Percentiles rank a stretch among this genome's conserved stretches.
Evolutionary conservation across 257 asterid genomes (phyloP).

Genomic region (Solanum megistacrolobum): DNA sequence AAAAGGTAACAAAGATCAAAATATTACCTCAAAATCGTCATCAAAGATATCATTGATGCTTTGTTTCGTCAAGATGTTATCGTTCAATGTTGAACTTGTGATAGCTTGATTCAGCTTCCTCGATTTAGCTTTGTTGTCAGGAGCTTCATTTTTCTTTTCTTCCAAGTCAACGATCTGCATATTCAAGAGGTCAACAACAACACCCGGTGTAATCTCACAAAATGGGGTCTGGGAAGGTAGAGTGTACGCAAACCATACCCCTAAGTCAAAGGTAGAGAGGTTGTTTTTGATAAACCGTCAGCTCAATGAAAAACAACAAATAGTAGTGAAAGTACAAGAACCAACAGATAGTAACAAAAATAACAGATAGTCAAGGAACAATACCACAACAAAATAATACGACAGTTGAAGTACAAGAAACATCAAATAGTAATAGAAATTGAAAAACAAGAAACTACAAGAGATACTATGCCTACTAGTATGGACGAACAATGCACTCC

Average conservation of each 20-base stretch:
- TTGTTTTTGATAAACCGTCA: background rate
- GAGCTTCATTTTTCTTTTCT: constrained; percentile 32
- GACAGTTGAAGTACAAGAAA: background rate
- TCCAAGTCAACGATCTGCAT: constrained; percentile 52
- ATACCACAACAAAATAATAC: background rate
- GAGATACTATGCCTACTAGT: background rate
- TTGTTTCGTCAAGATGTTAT: constrained; percentile 14
- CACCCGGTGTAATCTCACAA: background rate
- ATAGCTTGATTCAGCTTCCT: constrained; percentile 18
- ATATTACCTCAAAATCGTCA: constrained; percentile 31
- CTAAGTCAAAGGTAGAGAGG: background rate
- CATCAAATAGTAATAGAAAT: accelerated
- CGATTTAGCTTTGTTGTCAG: constrained; percentile 3
- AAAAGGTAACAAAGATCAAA: background rate
- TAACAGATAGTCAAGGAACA: background rate
- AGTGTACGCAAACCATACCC: background rate
- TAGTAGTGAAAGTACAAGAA: background rate
- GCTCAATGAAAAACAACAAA: background rate
- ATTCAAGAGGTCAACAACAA: background rate
- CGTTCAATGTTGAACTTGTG: constrained; percentile 8
- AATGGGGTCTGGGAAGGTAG: background rate
- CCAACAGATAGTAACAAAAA: background rate
- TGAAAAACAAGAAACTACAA: background rate
- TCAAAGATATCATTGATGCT: constrained; percentile 17
- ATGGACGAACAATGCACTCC: background rate